Base-by-base conservation (phyloP, 1,139 yeast species). In the Diutina mesorugosa region DNA sequence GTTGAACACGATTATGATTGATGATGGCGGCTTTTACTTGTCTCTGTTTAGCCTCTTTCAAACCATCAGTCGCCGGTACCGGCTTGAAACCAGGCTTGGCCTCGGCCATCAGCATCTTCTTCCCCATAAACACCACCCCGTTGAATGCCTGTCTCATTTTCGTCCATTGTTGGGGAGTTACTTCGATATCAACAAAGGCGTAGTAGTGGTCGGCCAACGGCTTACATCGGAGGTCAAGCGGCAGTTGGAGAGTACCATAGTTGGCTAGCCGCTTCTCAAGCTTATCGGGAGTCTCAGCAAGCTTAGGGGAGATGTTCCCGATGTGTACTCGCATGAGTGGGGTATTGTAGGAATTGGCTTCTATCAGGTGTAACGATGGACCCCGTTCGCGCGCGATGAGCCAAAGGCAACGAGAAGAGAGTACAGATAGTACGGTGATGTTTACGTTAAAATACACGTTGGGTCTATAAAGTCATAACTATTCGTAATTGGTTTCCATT, bases 121-220 rank as follows among this genome's bases (percentile, higher is more conserved):
- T 76, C 1, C 96, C 96, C 78, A 87, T 89, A 68, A 79, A 91
- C 48, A 78, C 77, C 1, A 85, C 80, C 28, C 91, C 95, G 66
- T 88, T 79, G 60, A 88, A 77, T 0, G 86, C 72, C 6, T 71
- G 67, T 59, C 78, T 78, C 59, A 91, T 69, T 54, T 78, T 78
- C 1, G 69, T 72, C 58, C 74, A 78, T 35, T 74, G 69, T 18
- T 72, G 71, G 8, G 75, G 72, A 0, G 76, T 70, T n/a, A 84
- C 67, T 10, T 74, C 70, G 67, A 91, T 69, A 10, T 86, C 82
- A 1, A 87, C 68, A 63, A 78, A 90, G 1, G 85, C 97, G 72
- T 84, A 91, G 63, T 76, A 74, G 57, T 74, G 78, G 55, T 82
- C 85, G 41, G 67, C 57, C 60, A 69, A 48, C 57, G 79, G 71